Base-by-base conservation (phyloP, 306 rosid species). In the Quercus agrifolia region DNA sequence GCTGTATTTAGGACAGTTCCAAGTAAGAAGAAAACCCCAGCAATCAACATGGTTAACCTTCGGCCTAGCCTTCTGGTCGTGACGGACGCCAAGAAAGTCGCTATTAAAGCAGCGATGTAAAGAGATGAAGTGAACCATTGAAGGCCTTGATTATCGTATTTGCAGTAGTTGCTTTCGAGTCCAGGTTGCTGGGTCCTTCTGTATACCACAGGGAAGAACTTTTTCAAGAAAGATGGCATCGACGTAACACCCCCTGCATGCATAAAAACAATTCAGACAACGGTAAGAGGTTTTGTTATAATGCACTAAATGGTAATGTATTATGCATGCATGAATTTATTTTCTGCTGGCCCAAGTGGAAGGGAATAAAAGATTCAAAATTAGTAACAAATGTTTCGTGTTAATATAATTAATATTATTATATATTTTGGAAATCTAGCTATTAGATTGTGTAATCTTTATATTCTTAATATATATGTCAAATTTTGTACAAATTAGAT, bases 81-180 rank as follows among this genome's bases (percentile, higher is more conserved):
- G 23, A 25, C 20, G 28, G 97, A 89, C 3, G 98, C 97, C 5
- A 84, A 49, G 41, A 92, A 62, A 23, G 98, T 85, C 1, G 97
- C 90, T 4, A 87, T 76, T 57, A 92, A 75, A 4, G 87, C 97
- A 0, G 97, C 97, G 2, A 94, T 83, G 85, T 94, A 92, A 2
- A 94, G 92, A 7, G 98, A 92, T 0, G 98, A 94, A 1, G 98
- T 94, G 87, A 94, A 94, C 66, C 89, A 10, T 57, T 92, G 97
- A 5, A 91, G 80, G 12, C 81, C 80, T 52, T 93, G 91, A 56
- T 90, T 93, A 57, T 93, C 92, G 75, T 90, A 91, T 73, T 91
- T 90, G 82, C 97, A 93, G 81, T 93, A 93, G 72, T 93, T 90
- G 72, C 90, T 91, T 0, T 84, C 63, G 0, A 6, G 17, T 1